These are phyloP conservation scores for Neofusicoccum kwambonambiense DNA, from an alignment of 2,329 filamentous ascomycete genomes.

Conservation along the genomic window DNA sequence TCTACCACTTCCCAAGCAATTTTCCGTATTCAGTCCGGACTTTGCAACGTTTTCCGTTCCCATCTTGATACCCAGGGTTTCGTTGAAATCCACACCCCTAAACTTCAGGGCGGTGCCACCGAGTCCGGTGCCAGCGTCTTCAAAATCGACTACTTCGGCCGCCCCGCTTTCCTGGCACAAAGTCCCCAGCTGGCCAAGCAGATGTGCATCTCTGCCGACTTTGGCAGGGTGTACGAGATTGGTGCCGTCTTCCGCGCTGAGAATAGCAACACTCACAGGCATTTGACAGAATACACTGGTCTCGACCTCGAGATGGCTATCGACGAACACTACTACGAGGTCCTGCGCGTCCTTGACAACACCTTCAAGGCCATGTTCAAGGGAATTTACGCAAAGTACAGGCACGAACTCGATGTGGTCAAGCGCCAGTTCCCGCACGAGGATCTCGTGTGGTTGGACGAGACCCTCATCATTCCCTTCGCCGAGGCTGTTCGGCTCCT, in stretches of 20 bases:
- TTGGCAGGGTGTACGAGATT: conserved; percentile 85
- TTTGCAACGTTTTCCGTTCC: conserved; percentile 76
- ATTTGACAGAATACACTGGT: conserved; percentile 92
- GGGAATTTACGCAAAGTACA: conserved; percentile 66
- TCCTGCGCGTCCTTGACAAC: conserved; percentile 72
- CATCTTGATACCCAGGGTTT: conserved; percentile 75
- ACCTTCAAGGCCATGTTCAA: conserved; percentile 79
- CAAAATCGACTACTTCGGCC: conserved; percentile 86
- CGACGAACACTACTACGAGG: conserved; percentile 85
- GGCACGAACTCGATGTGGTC: conserved; percentile 72
- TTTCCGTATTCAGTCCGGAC: conserved; percentile 80
- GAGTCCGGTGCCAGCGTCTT: conserved; percentile 92
- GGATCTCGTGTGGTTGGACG: conserved; percentile 81
- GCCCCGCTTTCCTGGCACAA: conserved; percentile 83
- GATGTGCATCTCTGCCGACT: conserved; percentile 86
- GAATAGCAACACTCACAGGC: conserved; percentile 92
- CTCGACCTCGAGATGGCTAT: conserved; percentile 92
- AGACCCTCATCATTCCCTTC: conserved; percentile 81
- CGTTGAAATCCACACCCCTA: conserved; percentile 91
- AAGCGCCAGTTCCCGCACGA: conserved; percentile 83
- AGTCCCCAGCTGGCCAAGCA: conserved; percentile 92
- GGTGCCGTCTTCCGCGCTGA: conserved; percentile 90
- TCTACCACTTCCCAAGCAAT: conserved; percentile 85
- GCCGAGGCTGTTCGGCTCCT: conserved; percentile 76
- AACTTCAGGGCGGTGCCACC: conserved; percentile 84